A percentile compares a stretch with the other conserved stretches of the same genome.
These are phyloP conservation scores for Penicillium turbatum DNA, from an alignment of 495 filamentous ascomycete genomes.

Conservation along the genomic window DNA sequence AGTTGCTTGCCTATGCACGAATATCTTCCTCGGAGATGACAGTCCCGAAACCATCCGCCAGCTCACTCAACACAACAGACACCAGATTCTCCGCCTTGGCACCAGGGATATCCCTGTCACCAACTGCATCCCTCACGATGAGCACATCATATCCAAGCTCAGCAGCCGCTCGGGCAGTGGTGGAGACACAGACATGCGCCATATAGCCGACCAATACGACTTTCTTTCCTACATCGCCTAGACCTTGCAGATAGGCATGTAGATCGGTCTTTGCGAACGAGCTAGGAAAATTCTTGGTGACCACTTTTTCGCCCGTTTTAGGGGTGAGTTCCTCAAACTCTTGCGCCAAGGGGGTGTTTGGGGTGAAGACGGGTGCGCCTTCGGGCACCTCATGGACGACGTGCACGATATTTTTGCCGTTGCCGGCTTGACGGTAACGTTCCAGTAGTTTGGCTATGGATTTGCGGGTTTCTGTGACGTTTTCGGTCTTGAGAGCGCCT, in stretches of 20 bases:
- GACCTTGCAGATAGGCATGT: constrained; percentile 31
- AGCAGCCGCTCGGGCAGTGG: constrained; percentile 51
- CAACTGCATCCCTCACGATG: constrained; percentile 52
- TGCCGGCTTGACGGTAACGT: constrained; percentile 45
- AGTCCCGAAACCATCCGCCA: constrained; percentile 47
- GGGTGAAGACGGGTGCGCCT: constrained; percentile 59
- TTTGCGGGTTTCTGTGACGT: constrained; percentile 42
- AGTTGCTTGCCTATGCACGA: no score
- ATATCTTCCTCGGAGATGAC: constrained; percentile 38
- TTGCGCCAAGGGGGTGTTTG: constrained; percentile 46
- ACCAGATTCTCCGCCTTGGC: constrained; percentile 37
- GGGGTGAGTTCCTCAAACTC: constrained; percentile 51
- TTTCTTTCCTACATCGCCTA: constrained; percentile 29
- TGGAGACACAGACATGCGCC: constrained; percentile 61
- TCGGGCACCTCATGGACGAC: constrained; percentile 50
- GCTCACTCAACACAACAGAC: constrained; percentile 37
- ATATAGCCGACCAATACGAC: constrained; percentile 50
- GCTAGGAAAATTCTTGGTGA: constrained; percentile 45
- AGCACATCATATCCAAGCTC: constrained; percentile 58
- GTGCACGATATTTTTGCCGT: constrained; percentile 50
- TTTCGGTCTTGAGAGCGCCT: constrained; percentile 47
- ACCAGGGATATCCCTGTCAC: constrained; percentile 56
- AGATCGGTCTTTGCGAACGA: constrained; percentile 47
- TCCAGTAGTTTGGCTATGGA: constrained; percentile 47
- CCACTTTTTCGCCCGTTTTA: constrained; percentile 40